Percentiles rank a stretch among this genome's conserved stretches.
Conservation (phyloP, 441 rosid genomes). For the Gossypium lobatum region DNA sequence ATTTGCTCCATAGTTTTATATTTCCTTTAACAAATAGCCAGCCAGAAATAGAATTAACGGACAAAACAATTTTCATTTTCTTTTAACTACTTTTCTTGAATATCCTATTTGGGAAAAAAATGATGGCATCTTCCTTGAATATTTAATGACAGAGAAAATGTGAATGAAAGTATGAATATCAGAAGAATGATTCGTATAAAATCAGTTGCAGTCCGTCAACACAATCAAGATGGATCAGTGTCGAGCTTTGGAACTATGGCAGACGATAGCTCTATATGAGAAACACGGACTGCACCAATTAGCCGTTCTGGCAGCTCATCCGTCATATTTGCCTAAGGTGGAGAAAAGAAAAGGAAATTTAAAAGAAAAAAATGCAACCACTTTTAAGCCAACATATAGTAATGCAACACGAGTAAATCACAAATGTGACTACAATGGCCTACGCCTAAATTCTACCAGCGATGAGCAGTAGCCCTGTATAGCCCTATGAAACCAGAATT, state of each 20-base stretch:
- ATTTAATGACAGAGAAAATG: conserved; percentile 2
- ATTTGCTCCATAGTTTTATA: neutral
- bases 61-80: neutral
- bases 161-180: conserved; percentile 16
- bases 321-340: conserved; percentile 57
- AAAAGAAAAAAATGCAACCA: neutral
- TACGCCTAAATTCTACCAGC: neutral
- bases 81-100: neutral
- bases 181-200: conserved; percentile 27
- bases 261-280: conserved; percentile 81
- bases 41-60: neutral
- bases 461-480: neutral
- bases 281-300: conserved; percentile 86
- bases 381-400: neutral
- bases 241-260: conserved; percentile 78
- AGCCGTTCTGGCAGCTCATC: conserved; percentile 90
- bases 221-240: conserved; percentile 36
- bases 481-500: neutral
- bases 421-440: neutral
- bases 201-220: conserved; percentile 16
- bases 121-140: neutral
- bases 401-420: neutral
- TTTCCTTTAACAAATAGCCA: neutral
- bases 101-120: neutral
- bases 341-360: neutral